Base-by-base conservation (phyloP, 345 rosid species). In the Xanthoceras sorbifolium region DNA sequence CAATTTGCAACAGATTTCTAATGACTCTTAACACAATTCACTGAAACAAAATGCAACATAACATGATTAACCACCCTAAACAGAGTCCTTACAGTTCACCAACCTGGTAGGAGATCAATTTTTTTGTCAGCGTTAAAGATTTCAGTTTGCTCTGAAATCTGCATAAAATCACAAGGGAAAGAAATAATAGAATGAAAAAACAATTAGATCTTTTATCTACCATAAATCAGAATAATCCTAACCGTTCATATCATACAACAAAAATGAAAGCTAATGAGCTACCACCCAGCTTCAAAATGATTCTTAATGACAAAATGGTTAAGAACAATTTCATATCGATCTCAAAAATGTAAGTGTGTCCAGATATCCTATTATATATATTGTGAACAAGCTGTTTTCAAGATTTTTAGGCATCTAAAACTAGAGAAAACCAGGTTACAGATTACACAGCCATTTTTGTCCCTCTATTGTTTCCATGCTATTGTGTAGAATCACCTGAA, bases 91-190 rank as follows among this genome's bases (percentile, higher is more conserved):
- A 36, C 66, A 66, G 60, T 72, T 31, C n/a, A 80, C 85, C 54
- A 14, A 82, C 84, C 84, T 40, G 82, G 78, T 54, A 75, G n/a
- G 34, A 32, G 28, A 40, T 80, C 80, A 71, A 69, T 36, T 54
- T 42, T 59, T 54, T 69, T 75, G 38, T 69, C 76, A 69, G 55
- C 76, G 28, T 67, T 44, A 15, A 76, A 26, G 42, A 46, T 50
- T 52, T 78, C 79, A 29, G 66, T 74, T 25, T 59, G 77, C 46
- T 70, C 52, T 61, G 15, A 15, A 69, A 76, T 79, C 87, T 81
- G 77, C 55, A 77, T 31, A 67, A 25, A 73, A 59, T 76, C 29
- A 9, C 22, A 20, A 20, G 23, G 15, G n/a, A 38, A 70, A 46
- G 23, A 71, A 48, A 28, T 17, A 15, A 28, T 31, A 25, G 50